Evolutionary conservation across 1,284 basidiomycete genomes (phyloP).

Genomic region (Ustilago sp.): DNA sequence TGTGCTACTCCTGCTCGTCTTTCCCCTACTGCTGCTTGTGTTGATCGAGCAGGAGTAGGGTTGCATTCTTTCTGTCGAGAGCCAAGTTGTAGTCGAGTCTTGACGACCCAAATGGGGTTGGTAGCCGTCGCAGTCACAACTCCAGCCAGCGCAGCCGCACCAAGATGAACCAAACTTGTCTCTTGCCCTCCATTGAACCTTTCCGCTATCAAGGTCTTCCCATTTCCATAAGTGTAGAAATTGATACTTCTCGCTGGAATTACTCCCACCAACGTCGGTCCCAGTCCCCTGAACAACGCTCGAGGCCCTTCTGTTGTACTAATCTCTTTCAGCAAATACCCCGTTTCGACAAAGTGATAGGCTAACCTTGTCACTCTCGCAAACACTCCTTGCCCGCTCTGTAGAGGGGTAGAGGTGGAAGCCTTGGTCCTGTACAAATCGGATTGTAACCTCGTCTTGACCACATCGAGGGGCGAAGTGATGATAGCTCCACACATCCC

Average conservation of each 20-base stretch:
- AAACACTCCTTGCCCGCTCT: slow-evolving; percentile 21
- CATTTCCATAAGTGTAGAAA: slow-evolving; percentile 98
- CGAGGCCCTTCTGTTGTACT: slow-evolving; percentile 84
- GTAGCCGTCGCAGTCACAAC: slow-evolving; percentile 88
- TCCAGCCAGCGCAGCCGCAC: slow-evolving; percentile 83
- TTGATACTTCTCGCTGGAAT: slow-evolving; percentile 92
- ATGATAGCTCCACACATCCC: slow-evolving; percentile 98
- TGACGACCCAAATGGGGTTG: slow-evolving; percentile 99
- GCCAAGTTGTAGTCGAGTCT: slow-evolving; percentile 87
- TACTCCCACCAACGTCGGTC: slow-evolving; percentile 92
- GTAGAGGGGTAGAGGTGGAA: slow-evolving; percentile 56
- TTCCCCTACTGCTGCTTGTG: neutral
- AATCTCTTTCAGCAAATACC: slow-evolving; percentile 77
- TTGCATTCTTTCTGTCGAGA: slow-evolving; percentile 33
- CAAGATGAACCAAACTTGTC: slow-evolving; percentile 85
- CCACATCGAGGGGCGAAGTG: slow-evolving; percentile 96
- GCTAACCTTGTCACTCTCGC: slow-evolving; percentile 75
- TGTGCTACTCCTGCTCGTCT: slow-evolving; percentile 7
- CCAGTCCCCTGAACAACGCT: slow-evolving; percentile 93
- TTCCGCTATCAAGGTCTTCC: slow-evolving; percentile 88
- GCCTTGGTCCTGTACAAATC: slow-evolving; percentile 77
- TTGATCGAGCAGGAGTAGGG: neutral
- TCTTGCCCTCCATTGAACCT: slow-evolving; percentile 83
- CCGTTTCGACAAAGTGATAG: slow-evolving; percentile 95
- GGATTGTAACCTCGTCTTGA: slow-evolving; percentile 96